Conservation (phyloP, 164 flowering plant species). For the Umbilicus rupestris region DNA sequence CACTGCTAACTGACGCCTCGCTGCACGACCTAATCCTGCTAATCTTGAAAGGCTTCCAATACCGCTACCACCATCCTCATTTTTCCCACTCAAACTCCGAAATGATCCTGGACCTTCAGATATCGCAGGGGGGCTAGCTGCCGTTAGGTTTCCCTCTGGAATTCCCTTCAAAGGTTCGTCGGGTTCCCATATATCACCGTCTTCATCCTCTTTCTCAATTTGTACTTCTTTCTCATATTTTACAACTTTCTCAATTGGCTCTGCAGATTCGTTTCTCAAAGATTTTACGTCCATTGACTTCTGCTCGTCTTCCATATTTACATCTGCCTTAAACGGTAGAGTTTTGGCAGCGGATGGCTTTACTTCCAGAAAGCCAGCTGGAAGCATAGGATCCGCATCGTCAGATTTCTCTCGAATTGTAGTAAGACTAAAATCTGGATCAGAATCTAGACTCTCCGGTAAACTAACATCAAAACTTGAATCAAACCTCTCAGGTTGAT, state of each 20-base stretch:
- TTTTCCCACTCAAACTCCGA: conserved; percentile 63
- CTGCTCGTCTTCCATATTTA: background rate
- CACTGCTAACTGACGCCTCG: conserved; percentile 68
- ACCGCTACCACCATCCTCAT: conserved; percentile 67
- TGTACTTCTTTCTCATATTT: conserved; percentile 25
- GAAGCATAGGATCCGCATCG: background rate
- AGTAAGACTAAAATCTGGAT: background rate
- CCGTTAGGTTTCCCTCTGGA: conserved; percentile 29
- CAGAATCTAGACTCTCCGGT: conserved; percentile 3
- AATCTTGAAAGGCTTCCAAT: conserved; percentile 82
- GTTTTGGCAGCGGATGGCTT: background rate
- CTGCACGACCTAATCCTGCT: conserved; percentile 91
- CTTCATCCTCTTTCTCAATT: conserved; percentile 23
- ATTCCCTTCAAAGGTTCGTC: conserved; percentile 18
- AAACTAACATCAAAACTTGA: background rate
- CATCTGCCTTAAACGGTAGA: background rate
- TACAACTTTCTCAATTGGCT: conserved; percentile 1
- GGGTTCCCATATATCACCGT: conserved; percentile 5
- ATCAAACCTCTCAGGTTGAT: background rate
- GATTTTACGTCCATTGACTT: background rate
- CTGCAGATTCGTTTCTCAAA: background rate
- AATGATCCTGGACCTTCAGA: conserved; percentile 77
- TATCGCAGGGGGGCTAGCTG: conserved; percentile 26
- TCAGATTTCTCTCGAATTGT: conserved; percentile 16
- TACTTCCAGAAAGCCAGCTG: conserved; percentile 3